Evolutionary conservation across 495 filamentous ascomycete species (phyloP), one percentile per base, ranked within the genome.

Genomic region (Xylaria venustula): DNA sequence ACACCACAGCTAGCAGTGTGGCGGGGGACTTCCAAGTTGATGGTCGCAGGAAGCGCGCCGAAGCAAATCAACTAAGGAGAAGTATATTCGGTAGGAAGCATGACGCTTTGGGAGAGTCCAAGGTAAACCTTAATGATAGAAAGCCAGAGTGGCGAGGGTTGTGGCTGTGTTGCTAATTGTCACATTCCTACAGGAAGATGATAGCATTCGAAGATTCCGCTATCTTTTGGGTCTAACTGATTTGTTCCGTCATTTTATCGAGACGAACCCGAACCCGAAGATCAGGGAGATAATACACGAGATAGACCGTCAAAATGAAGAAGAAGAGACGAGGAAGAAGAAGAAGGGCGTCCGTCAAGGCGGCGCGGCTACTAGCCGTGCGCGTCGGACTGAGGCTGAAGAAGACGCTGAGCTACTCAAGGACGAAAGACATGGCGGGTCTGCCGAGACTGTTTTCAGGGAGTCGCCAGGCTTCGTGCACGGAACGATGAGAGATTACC

Each of bases 211-310:
- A 64, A 83, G 95, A 71, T 98, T 98, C 71, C 90, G 92, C 50
- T 98, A 99, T 69, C 87, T 99, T 1, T 84, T 99, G 7, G 95
- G 95, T 25, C 79, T 98, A 49, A 99, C 95, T 46, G 95, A 99
- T 69, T 84, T 99, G 20, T 99, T 99, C 80, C 90, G 95, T 61
- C 95, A 99, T 75, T 99, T 99, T 75, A 99, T 99, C 77, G 92
- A 97, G 69, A 89, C 92, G 19, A 99, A 96, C 69, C 94, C 92
- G 2, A 90, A 97, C 64, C 93, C 93, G 0, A 87, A 87, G 37
- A 91, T 98, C 69, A 88, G 93, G 65, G 88, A 93, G 44, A 90
- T 97, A 54, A 92, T 98, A 81, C 83, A 83, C 9, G 90, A 97
- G 72, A 97, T 97, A 67, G 93, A 97, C 71, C 86, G 88, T 23